Base-by-base conservation (phyloP, 2,329 filamentous ascomycete genomes). In the Sporothrix euskadiensis region DNA sequence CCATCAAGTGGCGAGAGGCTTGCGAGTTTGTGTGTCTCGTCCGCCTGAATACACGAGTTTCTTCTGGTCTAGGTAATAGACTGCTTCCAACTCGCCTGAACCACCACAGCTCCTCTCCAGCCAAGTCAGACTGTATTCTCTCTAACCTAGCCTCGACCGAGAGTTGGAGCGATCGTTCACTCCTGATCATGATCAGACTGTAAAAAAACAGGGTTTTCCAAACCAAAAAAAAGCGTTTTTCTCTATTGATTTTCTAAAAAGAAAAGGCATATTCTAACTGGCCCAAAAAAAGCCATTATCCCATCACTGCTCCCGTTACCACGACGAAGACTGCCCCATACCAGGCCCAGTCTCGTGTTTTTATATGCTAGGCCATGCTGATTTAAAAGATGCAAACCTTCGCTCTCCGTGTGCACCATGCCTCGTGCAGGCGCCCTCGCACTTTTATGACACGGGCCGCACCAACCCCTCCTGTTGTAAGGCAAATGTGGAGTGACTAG, bases 211-310 rank as follows among this genome's bases (percentile, higher is more conserved):
- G 8, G 35, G 1, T 3, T 26, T 41, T 8, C 22, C 22, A 56
- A 30, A 56, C 10, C 30, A 66, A 47, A 30, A 66, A 22, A 16
- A 30, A 44, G 1, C 16, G 5, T 22, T 66, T 65, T 66, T 47
- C 61, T 66, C 39, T 66, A 66, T 66, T 19, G 61, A 19, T 66
- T 47, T 66, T 66, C 39, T 47, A 66, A 19, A 22, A 61, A 39
- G 6, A 39, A 66, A 44, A 19, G 5, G 39, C 61, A 39, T 47
- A 30, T 47, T 47, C 61, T 44, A 65, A 35, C 35, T 22, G n/a
- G 59, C 59, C 59, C n/a, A 44, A 65, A 65, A 6, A 35, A 35
- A 35, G 35, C 35, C 35, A 35, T 35, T 19, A 2, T 22, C 35
- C 57, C 57, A 8, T 44, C 10, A 10, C 59, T 39, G 9, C 35